Percentiles rank a stretch among this genome's conserved stretches.
Evolutionary conservation across 2,329 filamentous ascomycete species (phyloP).

Genomic region (Stachybotrys echinatus): DNA sequence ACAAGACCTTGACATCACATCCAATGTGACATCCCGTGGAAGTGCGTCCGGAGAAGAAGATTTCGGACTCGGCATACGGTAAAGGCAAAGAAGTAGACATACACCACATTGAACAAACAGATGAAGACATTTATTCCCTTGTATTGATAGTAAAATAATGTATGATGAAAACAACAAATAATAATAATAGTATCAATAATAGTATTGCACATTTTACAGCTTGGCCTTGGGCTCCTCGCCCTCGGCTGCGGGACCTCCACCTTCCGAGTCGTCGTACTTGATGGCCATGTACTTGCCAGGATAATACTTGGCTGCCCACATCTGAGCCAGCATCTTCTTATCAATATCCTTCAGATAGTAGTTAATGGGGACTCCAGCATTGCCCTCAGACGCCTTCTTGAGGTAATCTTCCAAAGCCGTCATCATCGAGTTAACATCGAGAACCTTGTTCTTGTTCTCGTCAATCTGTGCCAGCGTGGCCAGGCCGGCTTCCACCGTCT

Average conservation of each 20-base stretch:
- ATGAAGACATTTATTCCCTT: too few species aligned
- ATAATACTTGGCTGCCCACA: constrained; percentile 12
- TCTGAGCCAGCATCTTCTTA: constrained; percentile 10
- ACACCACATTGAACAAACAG: too few species aligned
- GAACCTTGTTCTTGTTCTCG: constrained; percentile 5
- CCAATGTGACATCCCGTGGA: too few species aligned
- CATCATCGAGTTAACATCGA: constrained; percentile 12
- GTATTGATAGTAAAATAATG: too few species aligned
- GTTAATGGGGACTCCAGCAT: constrained; percentile 8
- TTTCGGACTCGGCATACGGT: too few species aligned
- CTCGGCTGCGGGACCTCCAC: not conserved
- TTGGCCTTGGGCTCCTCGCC: not conserved
- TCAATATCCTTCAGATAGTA: constrained; percentile 12
- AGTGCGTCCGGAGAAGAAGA: too few species aligned
- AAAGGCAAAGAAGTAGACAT: too few species aligned
- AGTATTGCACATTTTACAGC: too few species aligned
- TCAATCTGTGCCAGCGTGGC: constrained; percentile 4
- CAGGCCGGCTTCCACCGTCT: not conserved
- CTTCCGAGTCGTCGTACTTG: constrained; percentile 6
- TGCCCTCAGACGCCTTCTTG: constrained; percentile 2
- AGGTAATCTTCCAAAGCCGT: constrained; percentile 10
- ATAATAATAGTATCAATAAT: too few species aligned
- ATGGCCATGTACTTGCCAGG: constrained; percentile 9
- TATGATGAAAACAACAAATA: too few species aligned
- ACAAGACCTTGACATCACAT: too few species aligned